Percentiles rank a stretch among this genome's conserved stretches.
phyloP scores from a whole-genome alignment of 345 rosid genomes.

The Dimocarpus longan region DNA sequence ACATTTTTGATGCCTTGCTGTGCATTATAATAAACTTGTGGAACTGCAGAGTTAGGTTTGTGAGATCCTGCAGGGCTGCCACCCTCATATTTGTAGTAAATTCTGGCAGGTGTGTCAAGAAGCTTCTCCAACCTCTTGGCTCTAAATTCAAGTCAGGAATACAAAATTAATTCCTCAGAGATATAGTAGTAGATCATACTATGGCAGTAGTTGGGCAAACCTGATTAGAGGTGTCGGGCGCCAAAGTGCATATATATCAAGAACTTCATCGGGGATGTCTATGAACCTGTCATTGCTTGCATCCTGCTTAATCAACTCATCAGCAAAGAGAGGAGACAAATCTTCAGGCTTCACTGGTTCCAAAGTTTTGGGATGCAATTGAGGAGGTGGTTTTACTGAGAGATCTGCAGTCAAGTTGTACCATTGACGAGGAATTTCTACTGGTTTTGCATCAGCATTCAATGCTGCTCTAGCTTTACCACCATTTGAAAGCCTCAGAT shows the following conservation, averaged over 20 bases:
- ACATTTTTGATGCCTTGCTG: conserved; percentile 74
- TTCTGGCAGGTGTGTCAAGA: conserved; percentile 83
- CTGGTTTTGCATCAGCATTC: conserved; percentile 27
- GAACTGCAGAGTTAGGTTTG: conserved; percentile 88
- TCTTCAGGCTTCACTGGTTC: conserved; percentile 76
- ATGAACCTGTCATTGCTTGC: conserved; percentile 64
- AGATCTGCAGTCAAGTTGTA: conserved; percentile 85
- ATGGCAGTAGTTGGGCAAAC: conserved; percentile 31
- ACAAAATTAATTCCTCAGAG: conserved; percentile 10
- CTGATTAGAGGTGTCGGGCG: conserved; percentile 95
- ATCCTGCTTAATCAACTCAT: conserved; percentile 87
- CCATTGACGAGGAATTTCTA: conserved; percentile 66
- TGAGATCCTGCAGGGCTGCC: conserved; percentile 98
- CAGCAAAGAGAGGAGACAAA: conserved; percentile 75
- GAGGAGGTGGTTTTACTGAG: conserved; percentile 81
- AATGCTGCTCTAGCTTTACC: conserved; percentile 46
- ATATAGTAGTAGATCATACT: not conserved
- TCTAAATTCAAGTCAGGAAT: conserved; percentile 39
- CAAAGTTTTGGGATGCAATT: conserved; percentile 72
- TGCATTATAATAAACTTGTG: conserved; percentile 84
- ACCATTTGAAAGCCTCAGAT: conserved; percentile 39
- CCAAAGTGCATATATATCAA: conserved; percentile 82
- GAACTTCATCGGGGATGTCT: conserved; percentile 87
- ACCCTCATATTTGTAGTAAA: conserved; percentile 94
- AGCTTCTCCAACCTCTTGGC: conserved; percentile 97